Conservation (phyloP, 768 basidiomycete species). For the Piloderma croceum region DNA sequence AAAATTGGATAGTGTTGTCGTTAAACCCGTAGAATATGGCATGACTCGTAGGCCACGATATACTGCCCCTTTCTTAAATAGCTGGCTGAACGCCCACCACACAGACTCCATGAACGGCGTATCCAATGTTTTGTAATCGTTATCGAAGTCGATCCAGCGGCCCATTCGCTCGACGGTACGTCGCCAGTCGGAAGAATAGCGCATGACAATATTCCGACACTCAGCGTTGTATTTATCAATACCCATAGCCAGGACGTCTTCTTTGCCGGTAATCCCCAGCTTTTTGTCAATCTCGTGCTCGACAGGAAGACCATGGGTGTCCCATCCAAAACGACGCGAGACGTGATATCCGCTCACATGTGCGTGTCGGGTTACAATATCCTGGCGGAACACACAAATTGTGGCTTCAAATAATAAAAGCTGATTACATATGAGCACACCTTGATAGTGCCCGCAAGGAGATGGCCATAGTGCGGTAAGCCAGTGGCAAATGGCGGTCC, state of each 20-base stretch:
- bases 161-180: constrained; percentile 95
- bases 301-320: constrained; percentile 96
- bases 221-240: constrained; percentile 97
- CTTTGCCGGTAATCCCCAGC: constrained; percentile 85
- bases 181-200: constrained; percentile 93
- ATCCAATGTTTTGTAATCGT: constrained; percentile 98
- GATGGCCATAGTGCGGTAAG: constrained; percentile 91
- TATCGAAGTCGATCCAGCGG: constrained; percentile 99
- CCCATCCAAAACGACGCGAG: constrained; percentile 94
- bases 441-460: constrained; percentile 91
- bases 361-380: constrained; percentile 95
- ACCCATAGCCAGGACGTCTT: constrained; percentile 91
- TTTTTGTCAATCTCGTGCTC: constrained; percentile 99
- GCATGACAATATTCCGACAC: constrained; percentile 95
- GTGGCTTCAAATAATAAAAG: not conserved
- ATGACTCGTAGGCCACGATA: constrained; percentile 93
- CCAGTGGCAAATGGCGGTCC: constrained; percentile 98
- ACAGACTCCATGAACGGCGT: constrained; percentile 93
- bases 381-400: no score
- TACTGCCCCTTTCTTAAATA: constrained; percentile 89
- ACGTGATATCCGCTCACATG: constrained; percentile 91
- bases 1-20: constrained; percentile 95
- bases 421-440: constrained; percentile 36
- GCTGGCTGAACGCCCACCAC: constrained; percentile 96
- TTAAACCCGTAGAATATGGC: constrained; percentile 96